Base-by-base conservation (phyloP, 2,329 filamentous ascomycete genomes). In the Fusarium citri region DNA sequence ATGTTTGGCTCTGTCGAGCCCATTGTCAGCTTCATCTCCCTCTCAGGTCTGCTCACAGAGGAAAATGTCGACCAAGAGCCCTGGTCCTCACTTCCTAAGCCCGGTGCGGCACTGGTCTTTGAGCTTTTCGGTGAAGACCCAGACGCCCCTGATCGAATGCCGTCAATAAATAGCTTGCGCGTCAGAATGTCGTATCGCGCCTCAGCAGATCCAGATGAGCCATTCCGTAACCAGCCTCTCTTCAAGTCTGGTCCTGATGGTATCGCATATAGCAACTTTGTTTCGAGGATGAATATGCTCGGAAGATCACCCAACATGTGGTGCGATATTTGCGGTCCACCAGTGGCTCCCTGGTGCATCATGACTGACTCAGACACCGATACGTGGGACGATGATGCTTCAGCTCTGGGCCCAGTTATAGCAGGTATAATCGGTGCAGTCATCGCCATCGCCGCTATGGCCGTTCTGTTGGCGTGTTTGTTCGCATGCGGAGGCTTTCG, bases 81-180 rank as follows among this genome's bases (percentile, higher is more conserved):
- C 69, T 78, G 80, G 55, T 75, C 76, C 6, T 68, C 63, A 4
- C 62, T 89, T 16, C 89, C 92, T 0, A 85, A 90, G 69, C 93
- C 94, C 40, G 94, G 93, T 0, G 90, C 89, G 2, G 86, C 88
- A 42, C 91, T 97, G 85, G 83, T 87, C 0, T 94, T 96, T 76
- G 94, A 97, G 80, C 78, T 90, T 20, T 77, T 83, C 34, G 77
- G 78, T 14, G 68, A 77, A 18, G 60, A 77, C 22, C 45, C 68
- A 6, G 56, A 71, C 8, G 59, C 61, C 45, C 63, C 55, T 55
- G 69, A 42, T 68, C 69, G 26, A 25, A 63, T 62, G 61, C 82
- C 82, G 1, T 48, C 68, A 4, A 59, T 70, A 0, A 73, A 80
- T 12, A 80, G 85, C 22, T 78, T 89, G 18, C 82, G 78, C 59